These are phyloP conservation scores for Oryza officinalis DNA, from an alignment of 176 grass and related monocot species.

Conservation along the genomic window DNA sequence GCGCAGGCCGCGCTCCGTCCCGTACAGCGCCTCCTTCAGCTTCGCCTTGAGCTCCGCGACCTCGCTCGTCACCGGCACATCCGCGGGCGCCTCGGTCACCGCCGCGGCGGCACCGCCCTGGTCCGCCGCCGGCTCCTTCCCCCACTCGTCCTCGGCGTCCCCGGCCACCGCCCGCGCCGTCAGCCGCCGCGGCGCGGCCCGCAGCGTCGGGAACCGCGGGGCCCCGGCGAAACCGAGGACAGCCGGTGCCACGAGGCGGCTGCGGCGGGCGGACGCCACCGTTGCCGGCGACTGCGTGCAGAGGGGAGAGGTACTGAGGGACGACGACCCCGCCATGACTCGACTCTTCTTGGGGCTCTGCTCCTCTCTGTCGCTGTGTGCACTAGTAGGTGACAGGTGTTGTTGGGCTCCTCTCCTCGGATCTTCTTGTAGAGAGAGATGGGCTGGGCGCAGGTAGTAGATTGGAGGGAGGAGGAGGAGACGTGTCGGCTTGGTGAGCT, in stretches of 20 bases:
- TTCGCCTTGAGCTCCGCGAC: conserved; percentile 64
- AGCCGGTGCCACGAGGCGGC: background rate
- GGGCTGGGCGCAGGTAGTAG: too few species aligned
- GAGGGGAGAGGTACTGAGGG: conserved; percentile 49
- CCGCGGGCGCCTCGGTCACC: conserved; percentile 36
- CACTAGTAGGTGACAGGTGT: too few species aligned
- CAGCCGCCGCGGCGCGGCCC: conserved; percentile 2
- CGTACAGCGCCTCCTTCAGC: conserved; percentile 73
- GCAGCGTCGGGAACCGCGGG: conserved; percentile 15
- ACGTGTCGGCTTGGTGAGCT: conserved; percentile 7
- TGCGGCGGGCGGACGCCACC: background rate
- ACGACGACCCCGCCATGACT: conserved; percentile 49
- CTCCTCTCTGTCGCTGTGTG: too few species aligned
- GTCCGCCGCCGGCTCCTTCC: conserved; percentile 29
- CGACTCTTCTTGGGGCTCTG: too few species aligned
- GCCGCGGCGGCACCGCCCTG: background rate
- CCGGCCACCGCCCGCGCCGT: conserved; percentile 27
- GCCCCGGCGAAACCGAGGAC: background rate
- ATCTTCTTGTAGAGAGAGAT: background rate
- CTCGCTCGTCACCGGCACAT: conserved; percentile 37
- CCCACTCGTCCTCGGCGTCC: conserved; percentile 80
- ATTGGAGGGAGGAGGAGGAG: background rate
- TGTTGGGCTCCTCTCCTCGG: background rate
- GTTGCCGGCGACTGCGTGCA: conserved; percentile 17
- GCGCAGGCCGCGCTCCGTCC: conserved; percentile 74